Evolutionary conservation across 1,284 basidiomycete genomes (phyloP), one percentile per base, ranked within the genome.

Genomic region (Cryptococcus sp.): DNA sequence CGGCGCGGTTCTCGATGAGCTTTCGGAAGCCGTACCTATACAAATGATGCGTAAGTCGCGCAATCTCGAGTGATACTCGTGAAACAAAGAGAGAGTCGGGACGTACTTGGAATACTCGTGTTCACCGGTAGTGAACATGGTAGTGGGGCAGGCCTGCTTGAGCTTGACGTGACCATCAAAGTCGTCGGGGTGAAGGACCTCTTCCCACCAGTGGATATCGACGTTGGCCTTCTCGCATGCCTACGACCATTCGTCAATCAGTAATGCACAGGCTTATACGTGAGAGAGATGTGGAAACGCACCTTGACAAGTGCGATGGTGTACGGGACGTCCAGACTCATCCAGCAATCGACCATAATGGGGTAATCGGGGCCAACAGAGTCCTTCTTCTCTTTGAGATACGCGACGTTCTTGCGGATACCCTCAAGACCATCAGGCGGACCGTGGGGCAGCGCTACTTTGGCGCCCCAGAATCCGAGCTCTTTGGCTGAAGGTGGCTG

Each of bases 81-180:
- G 15, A 39, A 25, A 39, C 16, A 16, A 13, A 7, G 27, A 7
- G 6, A 15, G 38, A 49, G 17, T 44, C 6, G 17, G 16, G 45
- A 50, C 66, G 55, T 47, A 66, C 67, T 80, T 80, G 19, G 80
- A 79, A 73, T 83, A 83, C 69, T 82, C 82, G 72, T 83, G 82
- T 75, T 84, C 83, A 54, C 83, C 83, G 2, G 83, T 84, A 5
- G 83, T 84, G 72, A 82, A 84, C 63, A 82, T 82, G 59, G 82
- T 67, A 39, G 79, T 76, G 3, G 82, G 83, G 20, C 82, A 65
- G 7, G 80, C 80, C 53, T 74, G 64, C 68, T 82, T 82, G 59
- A 83, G 78, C 57, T 78, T 69, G 49, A 65, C 66, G 61, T 82
- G 80, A 15, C 82, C 82, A 58, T 82, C 80, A 69, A 80, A 80